Percentiles rank a stretch among this genome's conserved stretches.
Evolutionary conservation across 139 green algal species (phyloP).

Genomic region (Chlamydomonas incerta): DNA sequence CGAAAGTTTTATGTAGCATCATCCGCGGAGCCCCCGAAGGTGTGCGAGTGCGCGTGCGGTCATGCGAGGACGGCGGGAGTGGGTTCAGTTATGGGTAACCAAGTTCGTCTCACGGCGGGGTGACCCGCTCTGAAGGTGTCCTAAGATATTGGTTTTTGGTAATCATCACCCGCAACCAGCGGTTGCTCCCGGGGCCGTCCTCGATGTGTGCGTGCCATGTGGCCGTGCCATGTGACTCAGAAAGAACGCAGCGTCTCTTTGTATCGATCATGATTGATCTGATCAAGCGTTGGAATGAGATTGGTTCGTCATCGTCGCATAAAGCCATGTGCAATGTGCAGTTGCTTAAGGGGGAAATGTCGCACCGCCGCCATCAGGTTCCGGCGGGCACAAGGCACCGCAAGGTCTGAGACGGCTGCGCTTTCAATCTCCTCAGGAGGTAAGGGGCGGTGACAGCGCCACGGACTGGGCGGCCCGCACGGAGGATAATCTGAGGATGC

Average conservation of each 20-base stretch:
- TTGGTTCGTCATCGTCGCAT: constrained; percentile 39
- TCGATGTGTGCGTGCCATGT: background rate
- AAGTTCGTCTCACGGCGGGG: constrained; percentile 38
- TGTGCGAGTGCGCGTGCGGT: background rate
- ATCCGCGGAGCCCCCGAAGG: background rate
- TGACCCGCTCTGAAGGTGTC: constrained; percentile 66
- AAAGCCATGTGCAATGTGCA: background rate
- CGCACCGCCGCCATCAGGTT: background rate
- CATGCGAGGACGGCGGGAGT: background rate
- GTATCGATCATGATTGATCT: constrained; percentile 45
- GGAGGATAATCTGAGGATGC: constrained; percentile 49
- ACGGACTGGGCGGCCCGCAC: constrained; percentile 38
- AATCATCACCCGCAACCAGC: constrained; percentile 50
- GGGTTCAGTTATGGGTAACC: background rate
- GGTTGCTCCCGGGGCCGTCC: background rate
- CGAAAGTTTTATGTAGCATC: constrained; percentile 73
- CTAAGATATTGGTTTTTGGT: constrained; percentile 66
- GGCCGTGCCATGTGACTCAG: constrained; percentile 57
- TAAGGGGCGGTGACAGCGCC: constrained; percentile 46
- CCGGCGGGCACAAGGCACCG: background rate
- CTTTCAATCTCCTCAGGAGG: constrained; percentile 33
- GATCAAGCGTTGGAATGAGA: constrained; percentile 60
- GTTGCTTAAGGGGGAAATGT: background rate
- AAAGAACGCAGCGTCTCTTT: constrained; percentile 70
- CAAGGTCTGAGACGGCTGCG: background rate